A percentile compares a stretch with the other conserved stretches of the same genome.
Conservation (phyloP, 2,329 filamentous ascomycete species). For the Tolypocladium inflatum region DNA sequence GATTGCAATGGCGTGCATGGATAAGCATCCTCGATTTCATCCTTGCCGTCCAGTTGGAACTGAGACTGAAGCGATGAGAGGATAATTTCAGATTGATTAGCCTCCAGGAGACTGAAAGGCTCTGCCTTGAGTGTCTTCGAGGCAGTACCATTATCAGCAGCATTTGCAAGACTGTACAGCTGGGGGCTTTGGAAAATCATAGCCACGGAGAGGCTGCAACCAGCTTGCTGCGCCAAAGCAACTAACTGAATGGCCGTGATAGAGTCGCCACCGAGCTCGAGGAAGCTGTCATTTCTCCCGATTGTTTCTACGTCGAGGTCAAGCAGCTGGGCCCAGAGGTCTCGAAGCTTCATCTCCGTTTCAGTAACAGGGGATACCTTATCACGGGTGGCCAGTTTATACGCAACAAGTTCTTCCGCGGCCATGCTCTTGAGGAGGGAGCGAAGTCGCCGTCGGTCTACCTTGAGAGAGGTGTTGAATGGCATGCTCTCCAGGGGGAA, state of each 20-base stretch:
- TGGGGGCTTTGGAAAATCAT: neutral
- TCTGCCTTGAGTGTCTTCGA: too few species aligned
- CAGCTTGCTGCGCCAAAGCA: neutral
- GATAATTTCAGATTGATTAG: too few species aligned
- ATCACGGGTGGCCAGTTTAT: too few species aligned
- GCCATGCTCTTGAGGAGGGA: too few species aligned
- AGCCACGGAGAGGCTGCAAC: conserved; percentile 8
- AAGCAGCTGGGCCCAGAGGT: conserved; percentile 23
- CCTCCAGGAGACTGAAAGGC: too few species aligned
- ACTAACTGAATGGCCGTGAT: conserved; percentile 7
- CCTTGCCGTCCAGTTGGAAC: too few species aligned
- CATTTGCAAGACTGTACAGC: neutral
- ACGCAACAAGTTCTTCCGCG: too few species aligned
- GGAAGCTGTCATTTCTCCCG: conserved; percentile 12
- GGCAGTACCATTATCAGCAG: too few species aligned
- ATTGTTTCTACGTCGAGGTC: conserved; percentile 11
- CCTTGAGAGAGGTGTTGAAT: neutral
- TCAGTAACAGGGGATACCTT: neutral
- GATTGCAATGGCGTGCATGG: conserved; percentile 30
- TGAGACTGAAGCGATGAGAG: too few species aligned
- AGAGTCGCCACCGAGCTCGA: conserved; percentile 19
- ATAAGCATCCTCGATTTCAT: conserved; percentile 18
- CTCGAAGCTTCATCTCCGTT: neutral
- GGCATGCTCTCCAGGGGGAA: neutral
- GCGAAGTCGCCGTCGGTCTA: neutral